Evolutionary conservation across 768 basidiomycete species (phyloP).

Genomic region (Hebeloma cylindrosporum): DNA sequence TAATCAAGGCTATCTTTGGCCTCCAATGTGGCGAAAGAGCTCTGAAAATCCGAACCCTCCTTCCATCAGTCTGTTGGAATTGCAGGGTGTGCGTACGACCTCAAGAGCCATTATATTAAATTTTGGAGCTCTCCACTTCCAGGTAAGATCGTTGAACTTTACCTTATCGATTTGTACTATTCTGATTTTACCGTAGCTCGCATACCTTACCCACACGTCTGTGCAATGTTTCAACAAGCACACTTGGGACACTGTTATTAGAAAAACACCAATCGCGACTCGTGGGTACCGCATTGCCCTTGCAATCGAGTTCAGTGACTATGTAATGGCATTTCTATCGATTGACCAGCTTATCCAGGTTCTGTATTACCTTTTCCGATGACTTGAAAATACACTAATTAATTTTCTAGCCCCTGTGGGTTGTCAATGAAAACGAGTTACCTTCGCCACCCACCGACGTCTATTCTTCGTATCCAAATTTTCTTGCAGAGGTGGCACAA

Average conservation of each 20-base stretch:
- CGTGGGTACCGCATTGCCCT: constrained; percentile 11
- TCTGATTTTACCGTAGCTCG: constrained; percentile 4
- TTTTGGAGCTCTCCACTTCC: constrained; percentile 1
- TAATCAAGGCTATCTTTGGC: constrained; percentile 1
- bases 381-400: neutral
- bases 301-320: constrained; percentile 12
- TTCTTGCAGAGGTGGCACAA: constrained; percentile 5
- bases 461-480: constrained; percentile 1
- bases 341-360: constrained; percentile 14
- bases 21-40: constrained; percentile 4
- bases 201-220: constrained; percentile 14
- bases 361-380: neutral
- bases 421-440: neutral
- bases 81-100: neutral
- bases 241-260: constrained; percentile 4
- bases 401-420: constrained; percentile 7
- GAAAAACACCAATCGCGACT: neutral
- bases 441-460: neutral
- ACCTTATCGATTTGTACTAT: neutral
- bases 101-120: constrained; percentile 1
- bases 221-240: constrained; percentile 6
- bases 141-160: neutral
- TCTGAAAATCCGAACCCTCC: neutral
- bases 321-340: constrained; percentile 13
- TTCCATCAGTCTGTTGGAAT: neutral